Evolutionary conservation across 2,329 filamentous ascomycete species (phyloP).

Genomic region (Fusarium nurragi): DNA sequence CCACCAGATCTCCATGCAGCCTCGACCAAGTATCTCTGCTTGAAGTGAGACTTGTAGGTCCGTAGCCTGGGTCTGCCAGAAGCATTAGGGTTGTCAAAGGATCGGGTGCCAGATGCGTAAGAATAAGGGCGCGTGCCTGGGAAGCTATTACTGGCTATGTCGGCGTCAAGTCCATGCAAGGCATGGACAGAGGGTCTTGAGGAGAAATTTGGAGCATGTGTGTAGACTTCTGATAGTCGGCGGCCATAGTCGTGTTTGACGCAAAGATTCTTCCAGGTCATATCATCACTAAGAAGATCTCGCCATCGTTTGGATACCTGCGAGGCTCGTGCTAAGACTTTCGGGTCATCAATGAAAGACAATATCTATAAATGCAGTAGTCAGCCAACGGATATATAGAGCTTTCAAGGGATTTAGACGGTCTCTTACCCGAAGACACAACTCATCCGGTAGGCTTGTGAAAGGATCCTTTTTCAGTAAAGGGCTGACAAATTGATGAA

Average conservation of each 20-base stretch:
- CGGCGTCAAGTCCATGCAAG: slow-evolving; percentile 50
- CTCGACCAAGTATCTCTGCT: slow-evolving; percentile 95
- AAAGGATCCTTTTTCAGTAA: slow-evolving; percentile 97
- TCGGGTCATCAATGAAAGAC: slow-evolving; percentile 96
- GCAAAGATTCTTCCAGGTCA: slow-evolving; percentile 97
- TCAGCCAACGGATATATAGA: neutral
- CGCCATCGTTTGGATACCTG: slow-evolving; percentile 97
- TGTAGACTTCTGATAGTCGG: slow-evolving; percentile 62
- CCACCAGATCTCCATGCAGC: slow-evolving; percentile 96
- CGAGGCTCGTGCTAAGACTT: slow-evolving; percentile 89
- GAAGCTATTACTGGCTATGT: slow-evolving; percentile 53
- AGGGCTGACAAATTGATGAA: slow-evolving; percentile 94
- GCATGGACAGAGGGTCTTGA: slow-evolving; percentile 45
- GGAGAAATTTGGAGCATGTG: slow-evolving; percentile 45
- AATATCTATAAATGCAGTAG: slow-evolving; percentile 73
- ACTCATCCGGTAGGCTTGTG: slow-evolving; percentile 87
- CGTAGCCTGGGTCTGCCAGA: slow-evolving; percentile 66
- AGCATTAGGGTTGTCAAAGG: slow-evolving; percentile 61
- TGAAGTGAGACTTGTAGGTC: slow-evolving; percentile 97
- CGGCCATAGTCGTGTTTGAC: slow-evolving; percentile 91
- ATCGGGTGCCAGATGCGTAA: slow-evolving; percentile 57
- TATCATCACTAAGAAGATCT: slow-evolving; percentile 92
- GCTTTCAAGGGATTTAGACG: neutral
- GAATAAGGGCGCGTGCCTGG: slow-evolving; percentile 55
- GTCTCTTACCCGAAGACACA: slow-evolving; percentile 83